phyloP scores from a whole-genome alignment of 2,329 filamentous ascomycete species.

The Diaporthe velutina region DNA sequence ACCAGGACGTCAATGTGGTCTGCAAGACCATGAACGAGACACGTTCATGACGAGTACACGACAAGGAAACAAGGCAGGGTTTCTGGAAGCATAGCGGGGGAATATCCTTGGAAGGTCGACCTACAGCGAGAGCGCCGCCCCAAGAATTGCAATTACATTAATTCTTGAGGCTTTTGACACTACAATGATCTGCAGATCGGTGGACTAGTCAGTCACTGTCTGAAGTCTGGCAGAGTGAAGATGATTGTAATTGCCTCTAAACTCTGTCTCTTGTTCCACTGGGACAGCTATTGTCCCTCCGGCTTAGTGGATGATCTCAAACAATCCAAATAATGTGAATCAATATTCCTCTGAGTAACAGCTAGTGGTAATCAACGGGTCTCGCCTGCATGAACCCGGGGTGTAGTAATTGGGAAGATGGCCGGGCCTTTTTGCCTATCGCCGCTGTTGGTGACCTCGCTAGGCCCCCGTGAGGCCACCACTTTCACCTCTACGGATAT shows the following conservation, averaged over 20 bases:
- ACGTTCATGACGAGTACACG: conserved; percentile 38
- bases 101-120: conserved; percentile 35
- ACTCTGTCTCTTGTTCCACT: too few species aligned
- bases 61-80: conserved; percentile 18
- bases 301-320: too few species aligned
- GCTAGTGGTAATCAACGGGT: not conserved
- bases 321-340: too few species aligned
- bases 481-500: not conserved
- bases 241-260: too few species aligned
- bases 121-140: conserved; percentile 7
- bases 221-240: too few species aligned
- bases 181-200: too few species aligned
- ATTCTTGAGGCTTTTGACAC: too few species aligned
- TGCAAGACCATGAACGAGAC: conserved; percentile 1
- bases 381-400: too few species aligned
- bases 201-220: too few species aligned
- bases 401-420: not conserved
- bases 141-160: not conserved
- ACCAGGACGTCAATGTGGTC: not conserved
- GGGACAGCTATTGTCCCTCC: too few species aligned
- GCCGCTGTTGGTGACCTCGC: not conserved
- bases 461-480: not conserved
- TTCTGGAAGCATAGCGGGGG: conserved; percentile 41
- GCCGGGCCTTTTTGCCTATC: not conserved
- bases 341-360: not conserved